Evolutionary conservation across 306 rosid genomes (phyloP), one percentile per base, ranked within the genome.

Genomic region (Abrus precatorius): DNA sequence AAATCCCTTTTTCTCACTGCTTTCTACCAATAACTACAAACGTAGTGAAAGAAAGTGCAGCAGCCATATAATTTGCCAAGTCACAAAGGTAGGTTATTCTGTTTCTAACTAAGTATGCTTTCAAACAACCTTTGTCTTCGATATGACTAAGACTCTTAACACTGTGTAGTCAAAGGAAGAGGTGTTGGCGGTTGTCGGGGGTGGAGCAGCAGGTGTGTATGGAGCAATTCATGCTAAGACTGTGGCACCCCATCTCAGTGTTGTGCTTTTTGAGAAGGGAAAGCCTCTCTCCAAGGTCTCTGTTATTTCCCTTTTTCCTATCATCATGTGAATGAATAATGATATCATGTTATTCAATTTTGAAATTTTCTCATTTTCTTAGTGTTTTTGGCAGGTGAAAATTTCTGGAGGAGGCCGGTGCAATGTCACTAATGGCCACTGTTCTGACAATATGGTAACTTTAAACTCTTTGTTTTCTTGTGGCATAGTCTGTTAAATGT

Each of bases 321-420:
- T 20, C 20, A 20, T 43, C 61, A 3, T 73, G 9, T 70, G 27
- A 36, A 32, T 70, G n/a, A 34, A 36, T n/a, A 5, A 45, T 52
- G 56, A 14, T 71, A 12, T 50, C 8, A 1, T 52, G 76, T 71
- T 83, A 72, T 68, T 71, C 54, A 59, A 5, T 80, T 49, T 1
- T 77, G 36, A 55, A 27, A 6, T 49, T 63, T 54, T 9, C 11
- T 68, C 3, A 11, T 53, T 64, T 55, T 74, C n/a, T 36, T 74
- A 77, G 57, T 77, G 38, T 45, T 72, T 6, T 75, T 80, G 53
- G 82, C 87, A 92, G 97, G 99, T 95, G 6, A 91, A 89, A 85
- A 77, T 95, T 84, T 95, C 99, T 34, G 97, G 97, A 33, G 99
- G 97, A 68, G 99, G 99, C 53, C 84, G 97, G 33, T 95, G 99